Evolutionary conservation across 306 rosid species (phyloP), one percentile per base, ranked within the genome.

Genomic region (Corylus americana): DNA sequence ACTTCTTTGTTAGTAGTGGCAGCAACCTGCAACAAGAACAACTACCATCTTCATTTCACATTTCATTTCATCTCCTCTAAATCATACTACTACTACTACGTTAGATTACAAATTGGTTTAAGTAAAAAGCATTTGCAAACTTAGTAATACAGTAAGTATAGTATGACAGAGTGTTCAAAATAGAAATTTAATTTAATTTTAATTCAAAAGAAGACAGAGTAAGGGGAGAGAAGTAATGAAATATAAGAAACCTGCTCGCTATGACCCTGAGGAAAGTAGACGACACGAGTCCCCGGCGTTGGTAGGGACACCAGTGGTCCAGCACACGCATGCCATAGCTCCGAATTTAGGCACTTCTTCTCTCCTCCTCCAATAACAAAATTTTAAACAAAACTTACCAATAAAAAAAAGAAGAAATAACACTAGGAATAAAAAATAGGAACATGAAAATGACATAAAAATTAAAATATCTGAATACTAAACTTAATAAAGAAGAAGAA

Each of bases 251-350:
- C 94, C 94, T 90, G 97, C 88, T 92, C 97, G 55, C 97, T 90
- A 66, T 93, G 98, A 77, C 98, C 98, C 92, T 93, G 98, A 75
- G 98, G 93, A 82, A 93, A 93, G 94, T 92, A 92, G 55, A 90
- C 94, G 67, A 90, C 97, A 51, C 94, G 90, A 79, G 93, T 87
- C 59, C 91, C 94, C 55, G 90, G 82, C 42, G 86, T 87, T 45
- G 97, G 97, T 73, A 92, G 93, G 76, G 91, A 90, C 67, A 92
- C 97, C 71, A 92, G 85, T 47, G 97, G 97, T 70, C 97, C 97
- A 64, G 97, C 97, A 50, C 98, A 93, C 72, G 98, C 98, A 90
- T 93, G 98, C 98, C 98, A 93, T 70, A 93, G 91, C 94, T 93
- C 97, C 78, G 97, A 92, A 86, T 92, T 92, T 90, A 92, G 83